Evolutionary conservation across 148 eudicot species (phyloP).

Genomic region (Mesembryanthemum crystallinum): DNA sequence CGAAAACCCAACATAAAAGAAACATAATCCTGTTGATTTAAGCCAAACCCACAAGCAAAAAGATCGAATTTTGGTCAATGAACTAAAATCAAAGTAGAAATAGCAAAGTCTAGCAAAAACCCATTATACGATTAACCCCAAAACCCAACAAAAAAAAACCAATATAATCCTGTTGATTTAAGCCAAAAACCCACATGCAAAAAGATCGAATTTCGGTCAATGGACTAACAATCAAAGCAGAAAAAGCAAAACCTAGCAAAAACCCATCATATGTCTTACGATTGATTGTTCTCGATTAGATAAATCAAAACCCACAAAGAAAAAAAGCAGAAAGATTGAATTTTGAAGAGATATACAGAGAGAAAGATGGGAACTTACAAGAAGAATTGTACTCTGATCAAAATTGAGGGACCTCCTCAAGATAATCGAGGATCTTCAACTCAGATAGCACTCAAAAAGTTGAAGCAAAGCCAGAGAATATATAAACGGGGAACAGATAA

Average conservation of each 20-base stretch:
- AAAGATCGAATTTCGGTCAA: slow-evolving; percentile 14
- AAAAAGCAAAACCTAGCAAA: background rate
- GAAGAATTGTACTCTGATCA: slow-evolving; percentile 16
- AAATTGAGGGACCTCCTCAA: background rate
- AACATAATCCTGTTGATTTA: background rate
- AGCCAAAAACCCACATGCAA: slow-evolving; percentile 8
- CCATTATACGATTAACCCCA: too few species aligned
- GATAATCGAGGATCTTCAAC: background rate
- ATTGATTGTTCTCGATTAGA: background rate
- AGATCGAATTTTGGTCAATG: slow-evolving; percentile 7
- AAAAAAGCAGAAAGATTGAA: slow-evolving; percentile 7
- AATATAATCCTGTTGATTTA: background rate
- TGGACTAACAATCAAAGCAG: background rate
- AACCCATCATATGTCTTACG: background rate
- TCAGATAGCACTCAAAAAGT: background rate
- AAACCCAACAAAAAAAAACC: background rate
- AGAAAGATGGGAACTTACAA: background rate
- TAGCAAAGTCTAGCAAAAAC: background rate
- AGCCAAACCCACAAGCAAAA: slow-evolving; percentile 13
- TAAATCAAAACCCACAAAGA: background rate
- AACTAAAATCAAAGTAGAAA: background rate
- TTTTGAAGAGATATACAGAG: background rate
- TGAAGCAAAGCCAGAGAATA: slow-evolving; percentile 1
- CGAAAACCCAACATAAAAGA: background rate
- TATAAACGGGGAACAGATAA: background rate